phyloP scores from a whole-genome alignment of 371 early-diverging fungal genomes.

The Mucor ambiguus region DNA sequence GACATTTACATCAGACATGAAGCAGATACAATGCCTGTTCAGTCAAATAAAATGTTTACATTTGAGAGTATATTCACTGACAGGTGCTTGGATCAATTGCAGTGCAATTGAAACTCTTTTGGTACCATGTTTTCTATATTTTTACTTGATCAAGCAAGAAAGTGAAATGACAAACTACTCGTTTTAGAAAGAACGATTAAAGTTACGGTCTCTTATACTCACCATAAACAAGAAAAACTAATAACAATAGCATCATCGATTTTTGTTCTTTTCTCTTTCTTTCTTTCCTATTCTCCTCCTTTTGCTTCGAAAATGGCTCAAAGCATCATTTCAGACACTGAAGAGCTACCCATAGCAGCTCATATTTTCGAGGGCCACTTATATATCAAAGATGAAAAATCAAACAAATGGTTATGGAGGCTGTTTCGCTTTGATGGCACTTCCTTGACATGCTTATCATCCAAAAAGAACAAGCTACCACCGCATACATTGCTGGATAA shows the following conservation, averaged over 20 bases:
- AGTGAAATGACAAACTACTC: background rate
- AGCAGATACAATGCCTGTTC: too few relatives aligned
- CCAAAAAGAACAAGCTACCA: constrained; percentile 31
- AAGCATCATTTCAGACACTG: constrained; percentile 8
- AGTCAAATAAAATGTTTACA: background rate
- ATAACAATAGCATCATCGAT: background rate
- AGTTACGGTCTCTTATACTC: background rate
- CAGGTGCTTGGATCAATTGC: background rate
- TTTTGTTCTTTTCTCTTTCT: background rate
- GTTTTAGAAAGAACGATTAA: background rate
- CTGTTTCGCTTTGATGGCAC: constrained; percentile 37
- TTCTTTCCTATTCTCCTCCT: background rate
- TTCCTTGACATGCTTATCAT: constrained; percentile 28
- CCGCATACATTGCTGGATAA: constrained; percentile 15
- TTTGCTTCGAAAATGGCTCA: background rate
- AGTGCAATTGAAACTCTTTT: background rate
- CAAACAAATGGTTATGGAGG: constrained; percentile 30
- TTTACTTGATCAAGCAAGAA: background rate
- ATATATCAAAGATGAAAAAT: constrained; percentile 23
- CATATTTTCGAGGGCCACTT: constrained; percentile 35
- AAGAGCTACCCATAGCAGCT: constrained; percentile 28
- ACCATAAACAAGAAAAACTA: background rate
- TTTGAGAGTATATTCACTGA: background rate
- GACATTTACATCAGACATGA: too few relatives aligned
- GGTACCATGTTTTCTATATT: background rate